Evolutionary conservation across 768 basidiomycete genomes (phyloP), one percentile per base, ranked within the genome.

Genomic region (Tylopilus sp.): DNA sequence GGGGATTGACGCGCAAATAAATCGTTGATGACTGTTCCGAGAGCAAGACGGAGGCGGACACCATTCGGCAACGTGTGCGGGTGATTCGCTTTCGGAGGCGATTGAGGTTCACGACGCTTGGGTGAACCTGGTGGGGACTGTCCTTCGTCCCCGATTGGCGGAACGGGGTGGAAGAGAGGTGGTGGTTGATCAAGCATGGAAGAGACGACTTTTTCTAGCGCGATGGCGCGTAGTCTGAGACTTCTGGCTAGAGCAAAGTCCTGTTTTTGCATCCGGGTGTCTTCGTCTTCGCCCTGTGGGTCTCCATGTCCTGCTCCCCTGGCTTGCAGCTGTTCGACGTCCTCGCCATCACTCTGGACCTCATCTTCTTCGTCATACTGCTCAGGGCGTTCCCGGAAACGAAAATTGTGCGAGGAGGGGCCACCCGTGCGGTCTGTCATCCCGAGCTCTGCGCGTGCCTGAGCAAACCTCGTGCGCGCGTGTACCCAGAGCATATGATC

Each of bases 401-500:
- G 60, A 61, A 85, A 85, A 56, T 86, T 78, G 8, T 77, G 63
- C 1, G 84, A 79, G 1, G 78, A 75, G 4, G 82, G 76, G 2
- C 86, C 88, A 7, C 87, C 87, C 0, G 88, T 84, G 53, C 82
- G 85, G 69, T 89, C 88, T 8, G 86, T 85, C 89, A 92, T 91
- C 31, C 87, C 88, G 12, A 93, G 79, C 68, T 92, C 90, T 48
- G 89, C 88, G 28, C 89, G 81, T 5, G 87, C 89, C 68, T 93
- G 91, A 9, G 86, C 84, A 58, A 90, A 89, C 53, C 91, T 80
- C 14, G 89, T 89, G 57, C 85, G 77, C 12, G 79, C 84, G 69
- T 92, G 91, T 8, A 86, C 86, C 88, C 87, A 92, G 45, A 92
- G 74, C 78, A 91, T 83, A 69, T 92, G 87, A 69, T 93, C 91